These are phyloP conservation scores for Ceratocystis lukuohia DNA, from an alignment of 2,329 filamentous ascomycete genomes.

Conservation along the genomic window DNA sequence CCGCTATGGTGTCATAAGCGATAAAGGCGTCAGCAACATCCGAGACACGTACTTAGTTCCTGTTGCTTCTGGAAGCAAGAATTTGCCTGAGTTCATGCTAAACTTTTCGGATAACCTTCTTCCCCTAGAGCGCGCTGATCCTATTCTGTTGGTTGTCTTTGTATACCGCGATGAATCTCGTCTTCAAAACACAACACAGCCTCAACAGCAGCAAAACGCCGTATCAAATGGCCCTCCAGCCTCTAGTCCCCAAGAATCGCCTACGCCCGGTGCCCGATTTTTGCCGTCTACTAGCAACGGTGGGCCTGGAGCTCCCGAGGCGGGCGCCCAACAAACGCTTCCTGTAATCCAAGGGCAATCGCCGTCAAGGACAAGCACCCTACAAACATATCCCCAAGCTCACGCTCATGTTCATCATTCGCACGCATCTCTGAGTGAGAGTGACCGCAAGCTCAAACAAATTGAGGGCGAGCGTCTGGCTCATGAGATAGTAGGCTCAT, in stretches of 20 bases:
- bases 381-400: neutral
- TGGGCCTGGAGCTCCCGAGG: neutral
- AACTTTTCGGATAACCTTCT: conserved; percentile 77
- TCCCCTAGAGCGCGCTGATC: conserved; percentile 55
- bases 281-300: neutral
- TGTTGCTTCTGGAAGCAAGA: conserved; percentile 55
- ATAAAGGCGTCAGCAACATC: conserved; percentile 60
- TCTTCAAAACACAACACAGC: neutral
- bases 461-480: conserved; percentile 42
- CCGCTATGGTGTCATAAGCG: conserved; percentile 76
- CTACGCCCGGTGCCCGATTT: conserved; percentile 25
- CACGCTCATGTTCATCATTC: neutral
- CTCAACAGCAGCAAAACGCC: neutral
- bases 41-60: conserved; percentile 88
- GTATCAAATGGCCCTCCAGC: neutral
- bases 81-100: conserved; percentile 73
- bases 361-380: neutral
- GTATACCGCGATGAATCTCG: conserved; percentile 54
- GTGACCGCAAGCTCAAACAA: conserved; percentile 16
- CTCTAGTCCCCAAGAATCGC: conserved; percentile 22
- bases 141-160: conserved; percentile 70
- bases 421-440: conserved; percentile 2
- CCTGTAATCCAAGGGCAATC: conserved; percentile 11
- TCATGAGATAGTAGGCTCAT: conserved; percentile 47
- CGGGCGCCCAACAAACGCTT: conserved; percentile 24